Evolutionary conservation across 306 rosid species (phyloP), one percentile per base, ranked within the genome.

Genomic region (Macrotyloma uniflorum): DNA sequence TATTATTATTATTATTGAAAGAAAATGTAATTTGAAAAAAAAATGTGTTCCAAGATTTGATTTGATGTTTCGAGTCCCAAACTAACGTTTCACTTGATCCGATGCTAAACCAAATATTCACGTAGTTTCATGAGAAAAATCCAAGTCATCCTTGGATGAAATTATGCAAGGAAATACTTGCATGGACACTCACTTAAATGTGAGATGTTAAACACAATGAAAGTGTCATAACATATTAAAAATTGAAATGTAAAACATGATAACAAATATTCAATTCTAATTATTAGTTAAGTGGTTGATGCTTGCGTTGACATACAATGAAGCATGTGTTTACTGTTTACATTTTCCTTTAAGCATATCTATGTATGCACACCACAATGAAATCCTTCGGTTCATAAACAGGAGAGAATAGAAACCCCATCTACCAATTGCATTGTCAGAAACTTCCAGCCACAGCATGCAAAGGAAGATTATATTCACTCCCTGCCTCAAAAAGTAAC

Each of bases 391-490:
- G 58, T 69, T 67, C 72, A 45, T 1, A 67, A 62, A 18, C 69
- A 55, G 26, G 64, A 57, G 66, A 45, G 65, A 63, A 46, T 53
- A 67, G 70, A 22, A 68, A 69, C 26, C 65, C 23, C 18, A 30
- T 30, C 49, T 42, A 45, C 33, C 58, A 16, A 42, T 73, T 47
- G 23, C 66, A 19, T 23, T 53, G 75, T 54, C 20, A 24, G 54
- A 75, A 80, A 64, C 53, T 80, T 13, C 36, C 67, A 70, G 51
- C 82, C 62, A 64, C 55, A 70, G 26, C 57, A 69, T 74, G 69
- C 26, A 30, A 50, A 33, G 58, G 45, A 28, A 15, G 20, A 24
- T 26, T 58, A 32, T 33, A 38, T 54, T 70, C 66, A 18, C 74
- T 63, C 11, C 8, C 0, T 70, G 63, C 45, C 33, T 38, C 43